Conservation (phyloP, 2,329 filamentous ascomycete species). For the Phaeosphaeriaceae sp. region DNA sequence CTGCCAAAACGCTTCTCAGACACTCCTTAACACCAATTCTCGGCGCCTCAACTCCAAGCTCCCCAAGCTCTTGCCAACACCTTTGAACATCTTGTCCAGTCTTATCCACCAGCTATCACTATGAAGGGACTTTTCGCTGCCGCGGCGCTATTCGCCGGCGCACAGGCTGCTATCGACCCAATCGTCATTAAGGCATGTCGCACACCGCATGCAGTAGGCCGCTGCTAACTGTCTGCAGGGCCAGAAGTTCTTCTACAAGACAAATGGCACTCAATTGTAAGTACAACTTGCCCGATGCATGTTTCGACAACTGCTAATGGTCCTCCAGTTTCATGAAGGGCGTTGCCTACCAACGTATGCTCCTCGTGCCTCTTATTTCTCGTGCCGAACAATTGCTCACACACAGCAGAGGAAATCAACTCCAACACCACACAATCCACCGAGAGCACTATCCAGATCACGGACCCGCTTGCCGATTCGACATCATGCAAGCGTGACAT, state of each 20-base stretch:
- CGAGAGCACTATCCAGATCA: constrained; percentile 63
- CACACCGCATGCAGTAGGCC: constrained; percentile 5
- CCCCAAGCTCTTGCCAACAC: constrained; percentile 29
- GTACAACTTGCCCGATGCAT: constrained; percentile 6
- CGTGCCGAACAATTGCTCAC: constrained; percentile 12
- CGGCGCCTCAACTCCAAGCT: constrained; percentile 30
- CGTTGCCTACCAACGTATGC: constrained; percentile 83
- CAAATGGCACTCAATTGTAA: constrained; percentile 74
- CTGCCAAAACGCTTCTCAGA: constrained; percentile 20
- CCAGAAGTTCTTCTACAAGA: constrained; percentile 88
- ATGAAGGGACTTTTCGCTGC: constrained; percentile 63
- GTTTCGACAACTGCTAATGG: constrained; percentile 20
- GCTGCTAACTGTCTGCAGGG: constrained; percentile 57
- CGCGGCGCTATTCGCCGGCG: constrained; percentile 60
- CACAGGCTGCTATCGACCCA: constrained; percentile 65
- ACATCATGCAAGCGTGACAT: constrained; percentile 82
- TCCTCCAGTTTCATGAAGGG: constrained; percentile 78
- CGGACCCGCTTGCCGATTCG: constrained; percentile 80
- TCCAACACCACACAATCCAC: constrained; percentile 61
- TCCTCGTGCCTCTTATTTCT: not conserved
- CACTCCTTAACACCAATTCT: constrained; percentile 21
- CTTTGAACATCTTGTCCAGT: constrained; percentile 31
- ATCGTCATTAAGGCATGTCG: constrained; percentile 72
- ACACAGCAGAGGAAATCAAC: constrained; percentile 63
- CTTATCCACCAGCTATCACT: constrained; percentile 40